phyloP scores from a whole-genome alignment of 2,329 filamentous ascomycete species.

The Botrytis aclada region DNA sequence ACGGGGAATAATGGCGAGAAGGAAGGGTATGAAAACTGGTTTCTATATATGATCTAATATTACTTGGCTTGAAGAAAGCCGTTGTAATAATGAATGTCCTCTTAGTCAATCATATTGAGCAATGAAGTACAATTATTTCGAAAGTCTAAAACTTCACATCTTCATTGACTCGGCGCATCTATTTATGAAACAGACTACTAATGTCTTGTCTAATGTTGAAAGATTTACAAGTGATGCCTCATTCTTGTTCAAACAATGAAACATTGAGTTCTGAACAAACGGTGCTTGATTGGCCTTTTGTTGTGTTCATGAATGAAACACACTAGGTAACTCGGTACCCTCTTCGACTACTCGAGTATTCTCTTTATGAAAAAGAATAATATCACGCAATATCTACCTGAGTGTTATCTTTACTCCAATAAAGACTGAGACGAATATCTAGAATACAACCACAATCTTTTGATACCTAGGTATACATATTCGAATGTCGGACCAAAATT shows the following conservation, averaged over 20 bases:
- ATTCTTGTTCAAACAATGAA: background rate
- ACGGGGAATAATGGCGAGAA: slow-evolving; percentile 1
- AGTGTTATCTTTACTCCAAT: background rate
- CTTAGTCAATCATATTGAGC: background rate
- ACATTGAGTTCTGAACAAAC: background rate
- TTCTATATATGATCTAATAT: background rate
- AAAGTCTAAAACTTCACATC: background rate
- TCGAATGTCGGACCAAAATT: background rate
- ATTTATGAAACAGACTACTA: no score
- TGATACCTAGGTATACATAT: background rate
- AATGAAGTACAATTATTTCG: background rate
- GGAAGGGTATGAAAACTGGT: background rate
- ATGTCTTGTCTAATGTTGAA: background rate
- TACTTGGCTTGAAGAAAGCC: background rate
- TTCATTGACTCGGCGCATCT: background rate
- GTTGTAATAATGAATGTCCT: background rate
- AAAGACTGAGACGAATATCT: background rate
- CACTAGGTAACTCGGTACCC: background rate
- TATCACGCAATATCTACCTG: slow-evolving; percentile 1
- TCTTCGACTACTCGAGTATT: background rate
- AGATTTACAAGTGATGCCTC: background rate
- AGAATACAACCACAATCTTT: background rate
- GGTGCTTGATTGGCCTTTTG: background rate
- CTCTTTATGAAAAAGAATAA: slow-evolving; percentile 2
- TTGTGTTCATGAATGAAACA: background rate